Percentiles rank a stretch among this genome's conserved stretches.
Evolutionary conservation across 2,329 filamentous ascomycete species (phyloP).

Genomic region (Aspergillus persii): DNA sequence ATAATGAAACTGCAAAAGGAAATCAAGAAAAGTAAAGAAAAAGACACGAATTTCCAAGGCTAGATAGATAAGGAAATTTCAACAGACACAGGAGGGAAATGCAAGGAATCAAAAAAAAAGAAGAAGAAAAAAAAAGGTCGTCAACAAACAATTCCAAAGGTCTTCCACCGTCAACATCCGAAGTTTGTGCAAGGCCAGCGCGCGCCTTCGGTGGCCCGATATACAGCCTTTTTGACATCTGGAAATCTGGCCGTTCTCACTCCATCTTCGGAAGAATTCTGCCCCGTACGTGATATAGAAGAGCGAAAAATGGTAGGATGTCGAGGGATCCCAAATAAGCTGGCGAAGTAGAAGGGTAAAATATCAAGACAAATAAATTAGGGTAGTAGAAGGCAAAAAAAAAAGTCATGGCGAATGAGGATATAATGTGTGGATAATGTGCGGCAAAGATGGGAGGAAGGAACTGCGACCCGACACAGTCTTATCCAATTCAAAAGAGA

Average conservation of each 20-base stretch:
- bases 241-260: conserved; percentile 1
- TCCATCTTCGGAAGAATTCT: not conserved
- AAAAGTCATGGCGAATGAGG: conserved; percentile 21
- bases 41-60: conserved; percentile 11
- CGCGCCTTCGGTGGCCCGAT: conserved; percentile 13
- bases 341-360: conserved; percentile 11
- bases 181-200: conserved; percentile 23
- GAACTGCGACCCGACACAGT: conserved; percentile 24
- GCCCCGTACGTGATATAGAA: not conserved
- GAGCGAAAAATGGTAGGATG: conserved; percentile 15
- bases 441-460: conserved; percentile 10
- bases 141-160: conserved; percentile 6
- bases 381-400: conserved; percentile 15
- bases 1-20: conserved; percentile 20
- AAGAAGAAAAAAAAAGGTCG: conserved; percentile 4
- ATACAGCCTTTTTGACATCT: conserved; percentile 9
- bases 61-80: conserved; percentile 15
- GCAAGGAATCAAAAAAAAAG: not conserved
- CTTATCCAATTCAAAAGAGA: conserved; percentile 15
- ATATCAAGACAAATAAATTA: conserved; percentile 8
- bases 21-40: conserved; percentile 11
- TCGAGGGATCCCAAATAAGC: conserved; percentile 9
- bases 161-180: conserved; percentile 7
- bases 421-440: conserved; percentile 16
- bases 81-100: conserved; percentile 9